Conservation (phyloP, 2,329 filamentous ascomycete species). For the Coniosporium tulheliwenetii region DNA sequence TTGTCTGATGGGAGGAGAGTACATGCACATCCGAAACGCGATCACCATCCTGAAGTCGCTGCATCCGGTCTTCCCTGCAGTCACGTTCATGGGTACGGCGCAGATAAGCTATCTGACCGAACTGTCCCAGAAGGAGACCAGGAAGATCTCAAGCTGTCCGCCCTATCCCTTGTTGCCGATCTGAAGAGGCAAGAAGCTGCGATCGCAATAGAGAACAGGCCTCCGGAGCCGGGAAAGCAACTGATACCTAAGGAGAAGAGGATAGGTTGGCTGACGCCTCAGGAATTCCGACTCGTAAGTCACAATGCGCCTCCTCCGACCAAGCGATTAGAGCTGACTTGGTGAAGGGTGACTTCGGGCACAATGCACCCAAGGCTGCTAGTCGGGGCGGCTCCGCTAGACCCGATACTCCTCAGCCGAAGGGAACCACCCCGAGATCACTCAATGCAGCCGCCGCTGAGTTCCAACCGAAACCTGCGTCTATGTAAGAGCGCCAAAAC, state of each 20-base stretch:
- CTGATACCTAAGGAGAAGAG: too few species aligned
- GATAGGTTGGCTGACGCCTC: constrained; percentile 56
- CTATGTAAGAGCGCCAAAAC: constrained; percentile 11
- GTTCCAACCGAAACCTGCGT: constrained; percentile 38
- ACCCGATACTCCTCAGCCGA: constrained; percentile 27
- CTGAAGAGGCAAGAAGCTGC: constrained; percentile 43
- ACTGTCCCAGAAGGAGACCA: constrained; percentile 44
- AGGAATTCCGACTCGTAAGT: constrained; percentile 54
- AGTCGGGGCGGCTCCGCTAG: constrained; percentile 13
- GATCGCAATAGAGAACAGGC: too few species aligned
- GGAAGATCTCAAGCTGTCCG: constrained; percentile 60
- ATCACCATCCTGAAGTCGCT: constrained; percentile 77
- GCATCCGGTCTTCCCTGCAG: constrained; percentile 67
- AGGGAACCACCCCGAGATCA: constrained; percentile 23
- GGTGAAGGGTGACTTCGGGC: constrained; percentile 1
- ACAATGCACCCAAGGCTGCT: constrained; percentile 13
- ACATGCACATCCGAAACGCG: constrained; percentile 95
- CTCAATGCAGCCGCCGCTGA: constrained; percentile 43
- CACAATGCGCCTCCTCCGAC: neutral
- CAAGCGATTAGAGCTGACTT: neutral
- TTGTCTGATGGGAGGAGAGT: constrained; percentile 71
- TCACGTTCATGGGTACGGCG: constrained; percentile 71
- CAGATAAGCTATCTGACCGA: constrained; percentile 51
- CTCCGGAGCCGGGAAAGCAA: too few species aligned
- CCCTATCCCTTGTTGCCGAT: constrained; percentile 54